Conservation (phyloP, 1,284 basidiomycete genomes). For the Laetiporus sulphureus region DNA sequence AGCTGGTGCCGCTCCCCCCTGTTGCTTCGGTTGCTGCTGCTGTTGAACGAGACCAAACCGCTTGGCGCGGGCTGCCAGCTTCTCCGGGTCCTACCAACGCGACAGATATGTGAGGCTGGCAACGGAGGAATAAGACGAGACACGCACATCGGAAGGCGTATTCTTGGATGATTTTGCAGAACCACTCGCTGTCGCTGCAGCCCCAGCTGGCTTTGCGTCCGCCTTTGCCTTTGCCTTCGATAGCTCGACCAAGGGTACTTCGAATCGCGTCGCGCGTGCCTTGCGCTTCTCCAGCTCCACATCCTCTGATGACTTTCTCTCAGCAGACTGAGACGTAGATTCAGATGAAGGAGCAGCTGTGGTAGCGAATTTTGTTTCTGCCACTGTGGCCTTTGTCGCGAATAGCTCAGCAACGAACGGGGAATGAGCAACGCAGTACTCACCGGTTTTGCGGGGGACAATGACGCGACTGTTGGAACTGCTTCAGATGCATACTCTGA, state of each 20-base stretch:
- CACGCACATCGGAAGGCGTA: slow-evolving; percentile 21
- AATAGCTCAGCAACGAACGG: too few relatives aligned
- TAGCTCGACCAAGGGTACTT: slow-evolving; percentile 52
- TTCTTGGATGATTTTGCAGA: slow-evolving; percentile 11
- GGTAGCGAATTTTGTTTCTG: background rate
- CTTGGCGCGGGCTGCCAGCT: slow-evolving; percentile 38
- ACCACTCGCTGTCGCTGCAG: background rate
- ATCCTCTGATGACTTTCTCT: slow-evolving; percentile 30
- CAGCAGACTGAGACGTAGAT: too few relatives aligned
- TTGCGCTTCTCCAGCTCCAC: slow-evolving; percentile 51
- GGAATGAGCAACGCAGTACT: slow-evolving; percentile 9
- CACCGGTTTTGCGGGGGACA: slow-evolving; percentile 10
- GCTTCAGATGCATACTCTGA: too few relatives aligned
- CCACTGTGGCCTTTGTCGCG: too few relatives aligned
- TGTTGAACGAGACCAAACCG: slow-evolving; percentile 44
- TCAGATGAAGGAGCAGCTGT: background rate
- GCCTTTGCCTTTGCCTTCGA: slow-evolving; percentile 12
- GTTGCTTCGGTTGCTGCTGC: slow-evolving; percentile 8
- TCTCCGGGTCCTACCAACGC: slow-evolving; percentile 36
- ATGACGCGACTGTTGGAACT: too few relatives aligned
- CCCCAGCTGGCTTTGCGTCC: background rate
- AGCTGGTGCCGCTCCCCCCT: slow-evolving; percentile 2
- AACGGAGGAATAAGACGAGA: slow-evolving; percentile 3
- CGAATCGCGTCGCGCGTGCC: slow-evolving; percentile 61
- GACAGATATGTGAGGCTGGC: slow-evolving; percentile 1